phyloP scores from a whole-genome alignment of 1,284 basidiomycete genomes.

The Trametes hirsuta region DNA sequence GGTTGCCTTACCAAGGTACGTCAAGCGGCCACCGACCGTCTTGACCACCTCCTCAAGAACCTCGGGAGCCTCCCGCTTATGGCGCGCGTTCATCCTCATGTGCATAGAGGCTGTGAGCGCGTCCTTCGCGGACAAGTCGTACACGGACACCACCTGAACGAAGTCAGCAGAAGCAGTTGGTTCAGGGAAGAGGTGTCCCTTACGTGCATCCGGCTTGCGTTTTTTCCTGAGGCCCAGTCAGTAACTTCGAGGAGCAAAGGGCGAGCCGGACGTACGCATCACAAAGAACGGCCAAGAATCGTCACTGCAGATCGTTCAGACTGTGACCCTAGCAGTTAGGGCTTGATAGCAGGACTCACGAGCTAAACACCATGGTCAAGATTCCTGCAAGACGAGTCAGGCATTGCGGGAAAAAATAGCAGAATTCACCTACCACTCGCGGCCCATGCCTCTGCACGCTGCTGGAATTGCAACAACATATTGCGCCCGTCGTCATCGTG shows the following conservation, averaged over 20 bases:
- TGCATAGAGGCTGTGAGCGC: conserved; percentile 61
- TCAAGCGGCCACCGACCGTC: conserved; percentile 76
- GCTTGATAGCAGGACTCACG: conserved; percentile 46
- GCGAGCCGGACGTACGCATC: conserved; percentile 51
- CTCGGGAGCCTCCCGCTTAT: conserved; percentile 28
- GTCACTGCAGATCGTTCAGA: conserved; percentile 48
- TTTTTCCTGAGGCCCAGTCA: conserved; percentile 54
- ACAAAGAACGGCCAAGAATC: conserved; percentile 80
- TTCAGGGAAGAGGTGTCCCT: conserved; percentile 21
- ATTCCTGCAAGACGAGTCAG: conserved; percentile 53
- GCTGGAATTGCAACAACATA: conserved; percentile 82
- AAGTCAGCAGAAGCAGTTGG: not conserved
- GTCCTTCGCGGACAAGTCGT: conserved; percentile 68
- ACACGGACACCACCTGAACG: conserved; percentile 68
- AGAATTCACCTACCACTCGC: conserved; percentile 59
- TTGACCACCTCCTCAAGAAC: conserved; percentile 55
- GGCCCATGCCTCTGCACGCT: conserved; percentile 84
- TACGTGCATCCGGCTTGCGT: conserved; percentile 74
- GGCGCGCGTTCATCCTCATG: conserved; percentile 48
- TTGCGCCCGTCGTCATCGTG: conserved; percentile 80
- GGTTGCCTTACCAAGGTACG: conserved; percentile 71
- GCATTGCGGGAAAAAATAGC: not conserved
- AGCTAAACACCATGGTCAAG: conserved; percentile 78
- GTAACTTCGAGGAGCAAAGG: conserved; percentile 5
- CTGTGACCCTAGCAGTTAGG: not conserved